Evolutionary conservation across 106 monocot genomes (phyloP).

Genomic region (Dendrobium nobile): DNA sequence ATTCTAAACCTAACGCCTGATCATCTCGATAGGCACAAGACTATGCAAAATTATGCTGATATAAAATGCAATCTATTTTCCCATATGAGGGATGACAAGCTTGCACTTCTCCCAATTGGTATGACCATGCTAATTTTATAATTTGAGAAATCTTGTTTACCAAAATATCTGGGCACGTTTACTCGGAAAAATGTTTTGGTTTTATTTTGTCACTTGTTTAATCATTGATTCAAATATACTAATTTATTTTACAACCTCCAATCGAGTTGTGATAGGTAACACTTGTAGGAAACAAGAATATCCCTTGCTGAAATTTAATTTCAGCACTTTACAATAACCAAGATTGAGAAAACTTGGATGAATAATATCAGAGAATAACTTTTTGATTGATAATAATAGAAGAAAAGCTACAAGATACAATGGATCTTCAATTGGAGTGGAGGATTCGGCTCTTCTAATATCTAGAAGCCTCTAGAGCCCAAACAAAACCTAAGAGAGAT

Average conservation of each 20-base stretch:
- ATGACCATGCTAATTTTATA: slow-evolving; percentile 6
- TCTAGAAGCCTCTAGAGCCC: too few relatives aligned
- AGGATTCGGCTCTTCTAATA: too few relatives aligned
- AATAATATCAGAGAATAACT: too few relatives aligned
- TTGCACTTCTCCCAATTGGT: slow-evolving; percentile 46
- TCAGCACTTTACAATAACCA: too few relatives aligned
- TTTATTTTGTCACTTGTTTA: neutral
- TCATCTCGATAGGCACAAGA: slow-evolving; percentile 54
- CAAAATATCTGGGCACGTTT: neutral
- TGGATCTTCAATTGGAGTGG: too few relatives aligned
- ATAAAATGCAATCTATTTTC: slow-evolving; percentile 46
- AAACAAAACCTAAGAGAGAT: too few relatives aligned
- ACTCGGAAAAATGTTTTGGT: neutral
- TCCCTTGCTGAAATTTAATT: too few relatives aligned
- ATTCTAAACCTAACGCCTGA: slow-evolving; percentile 51
- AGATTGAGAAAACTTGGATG: too few relatives aligned
- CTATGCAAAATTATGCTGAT: slow-evolving; percentile 44
- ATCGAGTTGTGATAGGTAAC: too few relatives aligned
- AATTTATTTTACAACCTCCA: neutral
- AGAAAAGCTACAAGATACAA: too few relatives aligned
- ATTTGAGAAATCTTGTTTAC: neutral
- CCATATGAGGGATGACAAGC: slow-evolving; percentile 32
- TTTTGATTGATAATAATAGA: too few relatives aligned
- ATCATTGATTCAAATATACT: neutral
- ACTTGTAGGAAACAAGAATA: too few relatives aligned